Evolutionary conservation across 768 basidiomycete species (phyloP), one percentile per base, ranked within the genome.

Genomic region (Kwoniella dejecticola): DNA sequence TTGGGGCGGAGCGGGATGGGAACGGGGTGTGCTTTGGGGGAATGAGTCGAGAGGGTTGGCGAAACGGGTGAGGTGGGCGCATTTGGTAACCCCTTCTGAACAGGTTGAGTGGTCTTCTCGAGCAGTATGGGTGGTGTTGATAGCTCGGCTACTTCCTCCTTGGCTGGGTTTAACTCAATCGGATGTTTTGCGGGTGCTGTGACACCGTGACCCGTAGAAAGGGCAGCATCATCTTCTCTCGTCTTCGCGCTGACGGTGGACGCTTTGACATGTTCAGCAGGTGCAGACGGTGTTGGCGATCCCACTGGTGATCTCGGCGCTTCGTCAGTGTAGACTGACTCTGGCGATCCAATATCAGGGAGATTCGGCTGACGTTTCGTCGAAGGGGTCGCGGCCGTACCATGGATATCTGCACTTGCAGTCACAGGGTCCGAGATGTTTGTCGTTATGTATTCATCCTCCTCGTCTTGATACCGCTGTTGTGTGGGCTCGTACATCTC

Each of bases 1-100:
- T 49, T 47, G 21, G 56, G 56, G 36, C 56, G n/a, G 5, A 57
- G 12, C 1, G 56, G 56, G 15, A 57, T 57, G 27, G 56, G 56
- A 4, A 57, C 36, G 3, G 56, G 56, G 13, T 26, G 45, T 4
- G 46, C 10, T 24, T 33, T 15, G 23, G 31, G 33, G 2, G 46
- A 36, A 45, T 57, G 45, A 12, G 56, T 36, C 5, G 54, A 56
- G 5, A 46, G 30, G 19, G 30, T 11, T n/a, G 40, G 52, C 6
- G 52, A 41, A 11, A 54, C 40, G 15, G 36, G 52, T 53, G 52
- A 53, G 11, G 5, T 26, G 27, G 27, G 52, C 12, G 36, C 6
- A 2, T 23, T 15, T 13, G 50, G 5, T 0, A 7, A 24, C 15
- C n/a, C 1, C n/a, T 47, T 8, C 24, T 24, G 24, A 4, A 24